Evolutionary conservation across 768 basidiomycete species (phyloP).

Genomic region (Lactarius trivialis): DNA sequence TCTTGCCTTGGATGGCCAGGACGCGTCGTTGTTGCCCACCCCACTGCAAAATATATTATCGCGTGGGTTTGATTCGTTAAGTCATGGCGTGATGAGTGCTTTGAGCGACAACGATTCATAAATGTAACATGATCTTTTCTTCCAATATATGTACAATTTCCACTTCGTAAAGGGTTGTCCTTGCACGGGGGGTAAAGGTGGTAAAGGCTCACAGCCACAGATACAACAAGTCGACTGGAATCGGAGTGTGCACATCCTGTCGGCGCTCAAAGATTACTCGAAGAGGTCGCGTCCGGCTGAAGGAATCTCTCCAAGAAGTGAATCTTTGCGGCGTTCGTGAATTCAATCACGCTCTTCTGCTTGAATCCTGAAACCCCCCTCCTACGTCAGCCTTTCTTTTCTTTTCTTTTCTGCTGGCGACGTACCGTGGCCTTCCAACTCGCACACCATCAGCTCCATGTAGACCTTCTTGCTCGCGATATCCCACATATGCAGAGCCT

Average conservation of each 20-base stretch:
- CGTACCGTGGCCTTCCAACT: slow-evolving; percentile 40
- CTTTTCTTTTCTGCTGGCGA: background rate
- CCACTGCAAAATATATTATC: background rate
- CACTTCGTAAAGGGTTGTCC: background rate
- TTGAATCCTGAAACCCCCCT: slow-evolving; percentile 31
- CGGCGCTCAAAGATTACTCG: background rate
- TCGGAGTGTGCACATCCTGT: background rate
- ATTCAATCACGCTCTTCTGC: slow-evolving; percentile 41
- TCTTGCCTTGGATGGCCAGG: slow-evolving; percentile 15
- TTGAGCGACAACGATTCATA: background rate
- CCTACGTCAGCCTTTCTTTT: background rate
- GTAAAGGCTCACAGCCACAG: background rate
- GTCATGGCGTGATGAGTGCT: background rate
- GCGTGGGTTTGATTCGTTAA: background rate
- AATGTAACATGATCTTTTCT: background rate
- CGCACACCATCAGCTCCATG: slow-evolving; percentile 36
- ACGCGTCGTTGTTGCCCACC: slow-evolving; percentile 11
- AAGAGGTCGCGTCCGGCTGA: slow-evolving; percentile 19
- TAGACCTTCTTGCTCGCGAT: slow-evolving; percentile 29
- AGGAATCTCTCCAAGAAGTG: slow-evolving; percentile 35
- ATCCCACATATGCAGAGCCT: slow-evolving; percentile 35
- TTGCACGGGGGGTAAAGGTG: background rate
- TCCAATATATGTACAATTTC: background rate
- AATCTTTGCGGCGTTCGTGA: slow-evolving; percentile 35
- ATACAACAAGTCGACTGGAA: background rate